Percentiles rank a stretch among this genome's conserved stretches.
These are phyloP conservation scores for Termitomyces eurrhizus DNA, from an alignment of 768 basidiomycete genomes.

Conservation along the genomic window DNA sequence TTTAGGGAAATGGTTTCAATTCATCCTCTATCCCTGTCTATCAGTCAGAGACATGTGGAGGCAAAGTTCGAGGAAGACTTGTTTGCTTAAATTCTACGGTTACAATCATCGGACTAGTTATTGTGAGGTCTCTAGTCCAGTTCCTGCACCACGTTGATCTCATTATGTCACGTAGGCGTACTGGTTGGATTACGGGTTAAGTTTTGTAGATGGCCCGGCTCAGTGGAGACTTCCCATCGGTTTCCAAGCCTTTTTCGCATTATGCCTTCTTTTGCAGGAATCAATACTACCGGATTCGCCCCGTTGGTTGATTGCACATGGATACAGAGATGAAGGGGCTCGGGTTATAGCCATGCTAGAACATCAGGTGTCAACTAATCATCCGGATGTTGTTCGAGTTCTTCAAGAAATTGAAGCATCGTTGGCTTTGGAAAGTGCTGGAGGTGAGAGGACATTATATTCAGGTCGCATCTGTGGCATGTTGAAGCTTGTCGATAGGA, in stretches of 20 bases:
- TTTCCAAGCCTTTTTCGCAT: constrained; percentile 36
- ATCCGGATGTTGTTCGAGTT: constrained; percentile 30
- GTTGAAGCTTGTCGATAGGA: constrained; percentile 14
- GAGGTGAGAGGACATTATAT: constrained; percentile 19
- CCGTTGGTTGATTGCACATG: constrained; percentile 37
- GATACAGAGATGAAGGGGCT: constrained; percentile 28
- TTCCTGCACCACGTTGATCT: background rate
- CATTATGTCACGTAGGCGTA: constrained; percentile 24
- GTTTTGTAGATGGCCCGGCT: constrained; percentile 26
- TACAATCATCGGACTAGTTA: constrained; percentile 36
- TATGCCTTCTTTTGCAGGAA: constrained; percentile 31
- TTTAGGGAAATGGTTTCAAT: constrained; percentile 37
- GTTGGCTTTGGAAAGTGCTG: constrained; percentile 33
- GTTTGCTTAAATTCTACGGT: constrained; percentile 35
- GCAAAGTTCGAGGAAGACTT: constrained; percentile 29
- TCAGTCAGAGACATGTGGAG: constrained; percentile 36
- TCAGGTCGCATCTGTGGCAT: background rate
- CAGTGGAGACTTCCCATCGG: constrained; percentile 28
- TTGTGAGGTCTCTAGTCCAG: constrained; percentile 20
- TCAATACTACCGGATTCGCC: constrained; percentile 35
- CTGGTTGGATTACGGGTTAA: constrained; percentile 39
- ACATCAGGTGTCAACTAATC: constrained; percentile 24
- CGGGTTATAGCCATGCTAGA: constrained; percentile 32
- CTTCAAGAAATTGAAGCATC: constrained; percentile 33
- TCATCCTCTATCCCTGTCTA: constrained; percentile 38